Conservation (phyloP, 345 rosid species). For the Garcia nutans region DNA sequence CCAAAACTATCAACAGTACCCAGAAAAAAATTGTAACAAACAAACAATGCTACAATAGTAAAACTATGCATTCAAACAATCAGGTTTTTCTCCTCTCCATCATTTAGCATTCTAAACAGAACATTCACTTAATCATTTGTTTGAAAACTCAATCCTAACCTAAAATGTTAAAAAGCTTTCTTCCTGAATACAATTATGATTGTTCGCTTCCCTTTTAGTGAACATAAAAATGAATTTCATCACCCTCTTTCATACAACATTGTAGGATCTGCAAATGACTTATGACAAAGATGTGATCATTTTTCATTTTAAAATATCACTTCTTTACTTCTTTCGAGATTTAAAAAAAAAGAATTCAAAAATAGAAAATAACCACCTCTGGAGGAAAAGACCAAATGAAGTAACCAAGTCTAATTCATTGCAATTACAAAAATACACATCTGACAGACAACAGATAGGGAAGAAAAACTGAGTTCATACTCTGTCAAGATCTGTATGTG, state of each 20-base stretch:
- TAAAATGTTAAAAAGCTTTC: background rate
- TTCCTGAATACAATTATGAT: background rate
- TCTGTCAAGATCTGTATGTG: conserved; percentile 88
- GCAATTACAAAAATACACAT: background rate
- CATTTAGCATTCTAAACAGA: background rate
- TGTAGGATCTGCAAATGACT: background rate
- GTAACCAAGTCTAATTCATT: background rate
- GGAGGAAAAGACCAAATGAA: background rate
- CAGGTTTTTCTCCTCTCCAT: background rate
- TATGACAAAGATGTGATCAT: background rate
- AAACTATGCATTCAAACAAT: background rate
- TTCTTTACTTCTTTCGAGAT: background rate
- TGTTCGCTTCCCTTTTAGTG: background rate
- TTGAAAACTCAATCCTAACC: too few species aligned
- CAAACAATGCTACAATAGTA: background rate
- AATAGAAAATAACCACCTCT: background rate
- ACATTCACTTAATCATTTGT: background rate
- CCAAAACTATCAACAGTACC: conserved; percentile 33
- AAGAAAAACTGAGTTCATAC: conserved; percentile 24
- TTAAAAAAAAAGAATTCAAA: background rate
- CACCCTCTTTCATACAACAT: background rate
- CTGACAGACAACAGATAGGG: background rate
- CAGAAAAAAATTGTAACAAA: background rate
- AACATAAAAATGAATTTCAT: background rate
- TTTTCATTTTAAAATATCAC: background rate